Percentiles rank a stretch among this genome's conserved stretches.
phyloP scores from a whole-genome alignment of 306 rosid species.

The Casuarina glauca region DNA sequence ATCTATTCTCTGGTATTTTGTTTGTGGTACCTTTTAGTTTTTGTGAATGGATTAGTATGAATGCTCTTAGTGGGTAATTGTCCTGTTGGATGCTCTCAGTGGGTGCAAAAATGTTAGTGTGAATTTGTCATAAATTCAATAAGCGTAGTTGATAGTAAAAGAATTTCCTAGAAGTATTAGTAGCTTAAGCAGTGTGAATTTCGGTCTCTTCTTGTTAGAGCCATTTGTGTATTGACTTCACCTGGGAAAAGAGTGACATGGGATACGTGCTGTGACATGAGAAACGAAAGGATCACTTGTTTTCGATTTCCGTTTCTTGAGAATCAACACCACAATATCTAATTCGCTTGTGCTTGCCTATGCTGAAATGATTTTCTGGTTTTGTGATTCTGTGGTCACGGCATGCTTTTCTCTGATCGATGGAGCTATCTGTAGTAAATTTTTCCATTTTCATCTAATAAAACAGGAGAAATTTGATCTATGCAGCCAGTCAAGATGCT shows the following conservation, averaged over 20 bases:
- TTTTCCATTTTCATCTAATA: slow-evolving; percentile 70
- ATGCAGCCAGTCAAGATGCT: slow-evolving; percentile 86
- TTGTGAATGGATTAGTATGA: too few species aligned
- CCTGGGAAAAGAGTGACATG: not conserved
- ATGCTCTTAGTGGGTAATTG: too few species aligned
- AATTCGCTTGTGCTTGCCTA: not conserved
- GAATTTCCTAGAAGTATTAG: not conserved
- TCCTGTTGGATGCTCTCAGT: too few species aligned
- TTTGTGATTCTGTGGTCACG: not conserved
- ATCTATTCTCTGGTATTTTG: not conserved
- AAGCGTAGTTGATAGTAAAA: not conserved
- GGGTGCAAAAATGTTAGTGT: too few species aligned
- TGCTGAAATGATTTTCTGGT: not conserved
- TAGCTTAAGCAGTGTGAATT: not conserved
- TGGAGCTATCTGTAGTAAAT: slow-evolving; percentile 46
- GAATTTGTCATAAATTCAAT: not conserved
- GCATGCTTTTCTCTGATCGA: slow-evolving; percentile 20
- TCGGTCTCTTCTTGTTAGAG: not conserved
- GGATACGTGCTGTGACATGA: not conserved
- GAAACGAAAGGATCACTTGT: not conserved
- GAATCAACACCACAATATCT: not conserved
- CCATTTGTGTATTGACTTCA: not conserved
- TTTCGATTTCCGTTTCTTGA: not conserved
- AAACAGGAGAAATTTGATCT: slow-evolving; percentile 92
- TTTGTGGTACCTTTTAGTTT: too few species aligned